These are phyloP conservation scores for Claviceps digitariae DNA, from an alignment of 2,329 filamentous ascomycete species.

Conservation along the genomic window DNA sequence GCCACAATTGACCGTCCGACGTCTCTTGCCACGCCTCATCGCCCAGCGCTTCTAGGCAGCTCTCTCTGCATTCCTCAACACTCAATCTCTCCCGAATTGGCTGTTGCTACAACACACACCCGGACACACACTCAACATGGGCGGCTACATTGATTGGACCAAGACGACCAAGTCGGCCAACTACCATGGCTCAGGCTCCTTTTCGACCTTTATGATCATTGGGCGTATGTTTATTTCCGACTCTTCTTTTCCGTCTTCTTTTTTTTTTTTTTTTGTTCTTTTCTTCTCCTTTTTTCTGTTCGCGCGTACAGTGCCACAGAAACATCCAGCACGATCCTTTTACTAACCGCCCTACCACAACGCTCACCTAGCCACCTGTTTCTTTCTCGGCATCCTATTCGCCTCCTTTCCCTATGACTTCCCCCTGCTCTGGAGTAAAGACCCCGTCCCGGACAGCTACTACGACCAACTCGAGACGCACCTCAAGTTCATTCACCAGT, in stretches of 20 bases:
- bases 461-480: slow-evolving; percentile 80
- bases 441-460: slow-evolving; percentile 51
- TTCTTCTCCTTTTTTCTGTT: neutral
- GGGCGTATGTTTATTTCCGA: slow-evolving; percentile 70
- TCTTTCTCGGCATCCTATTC: slow-evolving; percentile 98
- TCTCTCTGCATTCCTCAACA: too few relatives aligned
- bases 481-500: slow-evolving; percentile 80
- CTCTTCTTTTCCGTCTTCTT: too few relatives aligned
- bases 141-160: slow-evolving; percentile 34
- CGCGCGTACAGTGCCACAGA: too few relatives aligned
- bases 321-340: too few relatives aligned
- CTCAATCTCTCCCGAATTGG: neutral
- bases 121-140: slow-evolving; percentile 16
- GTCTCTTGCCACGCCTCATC: too few relatives aligned
- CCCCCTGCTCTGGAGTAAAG: slow-evolving; percentile 68
- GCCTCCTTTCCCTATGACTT: slow-evolving; percentile 93
- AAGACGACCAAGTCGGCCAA: slow-evolving; percentile 44
- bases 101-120: too few relatives aligned
- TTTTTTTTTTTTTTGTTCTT: neutral
- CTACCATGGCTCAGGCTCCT: slow-evolving; percentile 53
- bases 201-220: slow-evolving; percentile 94
- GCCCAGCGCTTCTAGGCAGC: too few relatives aligned
- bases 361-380: slow-evolving; percentile 58
- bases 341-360: too few relatives aligned
- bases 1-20: too few relatives aligned